These are phyloP conservation scores for Salvia sclarea DNA, from an alignment of 305 asterid genomes.

Conservation along the genomic window DNA sequence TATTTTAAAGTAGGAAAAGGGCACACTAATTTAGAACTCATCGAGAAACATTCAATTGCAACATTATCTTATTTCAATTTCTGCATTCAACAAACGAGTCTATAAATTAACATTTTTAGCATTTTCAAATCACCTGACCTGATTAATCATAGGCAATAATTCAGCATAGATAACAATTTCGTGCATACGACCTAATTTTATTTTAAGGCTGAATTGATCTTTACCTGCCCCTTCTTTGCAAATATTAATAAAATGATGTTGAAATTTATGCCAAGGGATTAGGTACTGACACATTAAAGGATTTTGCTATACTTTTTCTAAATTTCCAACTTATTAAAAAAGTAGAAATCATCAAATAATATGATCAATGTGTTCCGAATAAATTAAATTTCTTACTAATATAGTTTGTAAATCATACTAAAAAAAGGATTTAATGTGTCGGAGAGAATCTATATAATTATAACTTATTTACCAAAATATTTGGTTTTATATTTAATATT, in stretches of 20 bases:
- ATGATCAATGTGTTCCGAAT: no score
- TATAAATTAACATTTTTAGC: neutral
- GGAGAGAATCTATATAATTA: no score
- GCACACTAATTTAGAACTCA: no score
- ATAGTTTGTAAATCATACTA: no score
- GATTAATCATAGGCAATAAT: conserved; percentile 7
- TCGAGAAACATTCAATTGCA: no score
- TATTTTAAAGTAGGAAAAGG: no score
- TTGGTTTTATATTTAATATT: no score
- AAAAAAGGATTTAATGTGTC: no score
- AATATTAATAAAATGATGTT: neutral
- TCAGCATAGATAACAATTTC: no score
- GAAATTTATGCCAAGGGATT: neutral
- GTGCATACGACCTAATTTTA: neutral
- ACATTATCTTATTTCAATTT: neutral
- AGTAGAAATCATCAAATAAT: neutral
- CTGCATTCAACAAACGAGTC: neutral
- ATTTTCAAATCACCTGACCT: neutral
- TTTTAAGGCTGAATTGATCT: neutral
- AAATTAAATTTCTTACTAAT: no score
- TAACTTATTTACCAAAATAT: no score
- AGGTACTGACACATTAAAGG: conserved; percentile 15
- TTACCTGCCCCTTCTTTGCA: neutral
- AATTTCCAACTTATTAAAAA: neutral
- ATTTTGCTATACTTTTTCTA: neutral